Evolutionary conservation across 1,284 basidiomycete genomes (phyloP), one percentile per base, ranked within the genome.

Genomic region (Tilletia caries): DNA sequence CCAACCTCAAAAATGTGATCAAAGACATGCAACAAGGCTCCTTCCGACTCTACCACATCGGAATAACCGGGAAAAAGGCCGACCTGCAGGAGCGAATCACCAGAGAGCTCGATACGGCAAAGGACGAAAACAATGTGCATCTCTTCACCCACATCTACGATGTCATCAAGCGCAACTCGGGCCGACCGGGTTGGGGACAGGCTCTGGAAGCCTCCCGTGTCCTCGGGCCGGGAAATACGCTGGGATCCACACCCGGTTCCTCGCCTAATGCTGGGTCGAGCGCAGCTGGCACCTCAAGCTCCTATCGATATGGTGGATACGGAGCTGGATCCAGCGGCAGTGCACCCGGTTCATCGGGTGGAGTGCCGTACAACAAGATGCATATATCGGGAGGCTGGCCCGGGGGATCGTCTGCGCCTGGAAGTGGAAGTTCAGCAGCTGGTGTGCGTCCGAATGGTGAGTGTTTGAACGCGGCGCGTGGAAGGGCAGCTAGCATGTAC

Each of bases 141-240:
- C 25, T 44, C 37, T 43, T 44, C 64, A 46, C 34, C 15, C 43
- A 43, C 23, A 43, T 46, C 64, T 37, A 43, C 27, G 64, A 43
- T 25, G 13, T 10, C 37, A 65, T 65, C 64, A 65, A 29, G 64
- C 64, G 37, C 64, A 46, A 65, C n/a, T 44, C 64, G 41, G 64
- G 41, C 20, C 41, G 64, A n/a, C 41, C 64, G 23, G 43, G 64
- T 37, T 18, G 12, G 12, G 43, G 64, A 29, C 64, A 27, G 23
- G 20, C 41, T 8, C 23, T 46, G 25, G 41, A 46, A 25, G 13
- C 41, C 4, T 41, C 43, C 3, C 23, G 41, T 12, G 43, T 44
- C 15, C 4, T 44, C 41, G 64, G 64, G 18, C 64, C 43, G n/a
- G 43, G 43, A 15, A 65, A 44, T 25, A 65, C 64, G 23, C 23